Evolutionary conservation across 2,329 filamentous ascomycete species (phyloP), one percentile per base, ranked within the genome.

Genomic region (Thermothelomyces thermophilus): DNA sequence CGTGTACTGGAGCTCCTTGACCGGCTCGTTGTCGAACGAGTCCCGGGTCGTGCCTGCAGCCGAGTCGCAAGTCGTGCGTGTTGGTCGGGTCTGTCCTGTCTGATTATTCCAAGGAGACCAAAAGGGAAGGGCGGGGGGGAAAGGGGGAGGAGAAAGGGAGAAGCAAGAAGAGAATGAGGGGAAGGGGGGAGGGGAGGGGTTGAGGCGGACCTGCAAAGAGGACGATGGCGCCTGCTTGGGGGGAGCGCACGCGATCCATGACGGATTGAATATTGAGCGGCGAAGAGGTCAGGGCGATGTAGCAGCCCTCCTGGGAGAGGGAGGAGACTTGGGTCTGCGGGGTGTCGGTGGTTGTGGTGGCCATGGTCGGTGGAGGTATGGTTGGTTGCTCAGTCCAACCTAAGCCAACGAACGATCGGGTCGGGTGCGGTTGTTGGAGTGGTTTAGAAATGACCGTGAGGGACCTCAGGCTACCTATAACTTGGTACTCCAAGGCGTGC

Each of bases 171-270:
- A 43, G 47, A 17, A 26, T 52, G 42, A 8, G 26, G 26, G n/a
- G 4, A n/a, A n/a, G n/a, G n/a, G n/a, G n/a, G n/a, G n/a, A n/a
- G n/a, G n/a, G n/a, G n/a, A n/a, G n/a, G n/a, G n/a, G n/a, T n/a
- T n/a, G n/a, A n/a, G 16, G 16, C 48, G 41, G 22, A 82, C 86
- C 86, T 51, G 84, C 82, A 64, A 90, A 90, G 30, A 90, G 62
- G 9, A 90, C 85, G 42, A 89, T 84, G 11, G 86, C 86, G 5
- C 86, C 86, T 10, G 86, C 86, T 60, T 82, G 77, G 17, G 84
- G 82, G 59, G 79, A 87, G 56, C 85, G 82, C 19, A 93, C 86
- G 41, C 73, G 75, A 57, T 82, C 72, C 66, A 89, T 84, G 26
- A 79, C 70, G 5, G 71, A 60, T 17, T 74, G 70, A 17, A 76